A percentile compares a stretch with the other conserved stretches of the same genome.
Evolutionary conservation across 805 yeast species (phyloP).

Genomic region (Danielozyma ontarioensis): DNA sequence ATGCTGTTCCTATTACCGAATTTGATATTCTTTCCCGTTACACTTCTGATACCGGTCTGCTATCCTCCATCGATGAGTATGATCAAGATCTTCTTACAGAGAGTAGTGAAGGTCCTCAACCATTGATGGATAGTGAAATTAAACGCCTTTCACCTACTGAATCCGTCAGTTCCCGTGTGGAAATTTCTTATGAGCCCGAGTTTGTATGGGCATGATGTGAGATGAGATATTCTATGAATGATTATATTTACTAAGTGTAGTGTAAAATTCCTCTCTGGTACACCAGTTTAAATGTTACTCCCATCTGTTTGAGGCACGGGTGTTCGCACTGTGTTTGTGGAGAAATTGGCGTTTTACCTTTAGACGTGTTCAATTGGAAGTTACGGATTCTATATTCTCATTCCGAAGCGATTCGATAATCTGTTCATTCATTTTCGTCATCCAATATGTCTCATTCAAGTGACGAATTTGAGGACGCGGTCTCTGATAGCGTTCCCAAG

Average conservation of each 20-base stretch:
- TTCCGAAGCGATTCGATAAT: too few species aligned
- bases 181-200: neutral
- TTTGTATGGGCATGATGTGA: too few species aligned
- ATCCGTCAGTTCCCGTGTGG: neutral
- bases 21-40: neutral
- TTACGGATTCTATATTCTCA: too few species aligned
- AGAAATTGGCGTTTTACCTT: slow-evolving; percentile 16
- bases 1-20: neutral
- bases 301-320: too few species aligned
- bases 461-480: slow-evolving; percentile 22
- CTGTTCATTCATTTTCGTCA: too few species aligned
- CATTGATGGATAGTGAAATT: neutral
- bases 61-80: neutral
- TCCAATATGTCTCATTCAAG: slow-evolving; percentile 5
- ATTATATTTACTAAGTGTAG: too few species aligned
- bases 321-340: neutral
- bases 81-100: neutral
- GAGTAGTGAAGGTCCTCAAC: neutral
- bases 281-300: too few species aligned
- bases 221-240: too few species aligned
- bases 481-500: slow-evolving; percentile 1
- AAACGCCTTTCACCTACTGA: neutral
- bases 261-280: too few species aligned
- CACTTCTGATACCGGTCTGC: neutral
- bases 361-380: too few species aligned